A percentile compares a stretch with the other conserved stretches of the same genome.
These are phyloP conservation scores for Porpolomopsis calyptriformis DNA, from an alignment of 768 basidiomycete genomes.

Conservation along the genomic window DNA sequence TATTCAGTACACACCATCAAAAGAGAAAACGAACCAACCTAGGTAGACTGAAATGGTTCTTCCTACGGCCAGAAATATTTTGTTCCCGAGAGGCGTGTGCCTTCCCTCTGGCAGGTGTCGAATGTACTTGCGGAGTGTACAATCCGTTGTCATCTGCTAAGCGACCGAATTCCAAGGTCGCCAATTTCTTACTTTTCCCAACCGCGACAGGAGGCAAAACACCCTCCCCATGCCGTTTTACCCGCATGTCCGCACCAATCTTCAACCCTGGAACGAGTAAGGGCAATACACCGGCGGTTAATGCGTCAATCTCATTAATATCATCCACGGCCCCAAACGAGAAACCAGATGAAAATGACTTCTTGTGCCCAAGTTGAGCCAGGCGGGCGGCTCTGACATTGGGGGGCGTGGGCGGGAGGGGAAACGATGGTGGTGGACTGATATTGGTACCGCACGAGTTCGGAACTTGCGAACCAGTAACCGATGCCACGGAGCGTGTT, in stretches of 20 bases:
- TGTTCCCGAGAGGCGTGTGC: conserved; percentile 22
- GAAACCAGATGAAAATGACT: conserved; percentile 54
- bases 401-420: conserved; percentile 68
- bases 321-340: conserved; percentile 48
- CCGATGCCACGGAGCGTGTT: conserved; percentile 47
- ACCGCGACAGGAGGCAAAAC: conserved; percentile 31
- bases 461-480: conserved; percentile 30
- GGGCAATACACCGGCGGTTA: conserved; percentile 60
- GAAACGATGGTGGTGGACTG: conserved; percentile 55
- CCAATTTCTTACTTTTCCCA: conserved; percentile 32
- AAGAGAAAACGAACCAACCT: conserved; percentile 25
- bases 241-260: conserved; percentile 45
- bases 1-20: conserved; percentile 4
- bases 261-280: conserved; percentile 57
- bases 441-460: conserved; percentile 28
- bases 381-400: conserved; percentile 47
- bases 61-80: conserved; percentile 46
- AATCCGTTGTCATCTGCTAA: conserved; percentile 27
- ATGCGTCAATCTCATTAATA: conserved; percentile 58
- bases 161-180: conserved; percentile 31
- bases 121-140: conserved; percentile 47
- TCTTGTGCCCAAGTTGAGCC: conserved; percentile 47
- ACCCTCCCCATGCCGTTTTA: conserved; percentile 31
- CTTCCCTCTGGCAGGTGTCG: conserved; percentile 42
- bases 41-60: conserved; percentile 56